Conservation (phyloP, 169 alveolate species). For the Plasmodium reichenowi region DNA sequence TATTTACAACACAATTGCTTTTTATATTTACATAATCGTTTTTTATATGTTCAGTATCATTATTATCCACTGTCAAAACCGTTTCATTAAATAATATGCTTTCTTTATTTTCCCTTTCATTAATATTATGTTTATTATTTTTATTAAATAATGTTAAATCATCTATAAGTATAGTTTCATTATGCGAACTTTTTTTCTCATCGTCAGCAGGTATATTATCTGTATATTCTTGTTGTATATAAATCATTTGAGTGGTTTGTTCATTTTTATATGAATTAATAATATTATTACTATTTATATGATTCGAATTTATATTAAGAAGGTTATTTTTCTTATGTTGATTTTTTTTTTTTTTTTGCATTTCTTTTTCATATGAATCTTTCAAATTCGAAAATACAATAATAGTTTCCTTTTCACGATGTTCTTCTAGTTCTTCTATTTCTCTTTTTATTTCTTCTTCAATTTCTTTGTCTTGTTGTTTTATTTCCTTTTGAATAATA, state of each 20-base stretch:
- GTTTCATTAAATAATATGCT: too few species aligned
- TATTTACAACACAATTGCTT: too few species aligned
- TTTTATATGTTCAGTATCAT: too few species aligned
- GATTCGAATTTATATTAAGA: too few species aligned
- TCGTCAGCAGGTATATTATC: background rate
- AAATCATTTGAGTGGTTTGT: background rate
- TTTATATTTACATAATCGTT: too few species aligned
- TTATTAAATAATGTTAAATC: background rate
- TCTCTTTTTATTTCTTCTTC: background rate
- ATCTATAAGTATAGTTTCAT: constrained; percentile 13
- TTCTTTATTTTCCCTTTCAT: background rate
- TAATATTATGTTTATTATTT: background rate
- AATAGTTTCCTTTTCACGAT: background rate
- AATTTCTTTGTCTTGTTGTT: background rate
- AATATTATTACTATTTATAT: background rate
- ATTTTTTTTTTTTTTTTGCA: too few species aligned
- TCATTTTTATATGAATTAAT: too few species aligned
- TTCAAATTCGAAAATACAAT: too few species aligned
- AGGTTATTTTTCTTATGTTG: too few species aligned
- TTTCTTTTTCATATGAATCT: too few species aligned
- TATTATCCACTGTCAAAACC: too few species aligned
- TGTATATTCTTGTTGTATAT: background rate
- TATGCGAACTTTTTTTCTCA: background rate
- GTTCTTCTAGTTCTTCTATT: background rate
- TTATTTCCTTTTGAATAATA: background rate